phyloP scores from a whole-genome alignment of 2,329 filamentous ascomycete species.

The Fusarium sp. region DNA sequence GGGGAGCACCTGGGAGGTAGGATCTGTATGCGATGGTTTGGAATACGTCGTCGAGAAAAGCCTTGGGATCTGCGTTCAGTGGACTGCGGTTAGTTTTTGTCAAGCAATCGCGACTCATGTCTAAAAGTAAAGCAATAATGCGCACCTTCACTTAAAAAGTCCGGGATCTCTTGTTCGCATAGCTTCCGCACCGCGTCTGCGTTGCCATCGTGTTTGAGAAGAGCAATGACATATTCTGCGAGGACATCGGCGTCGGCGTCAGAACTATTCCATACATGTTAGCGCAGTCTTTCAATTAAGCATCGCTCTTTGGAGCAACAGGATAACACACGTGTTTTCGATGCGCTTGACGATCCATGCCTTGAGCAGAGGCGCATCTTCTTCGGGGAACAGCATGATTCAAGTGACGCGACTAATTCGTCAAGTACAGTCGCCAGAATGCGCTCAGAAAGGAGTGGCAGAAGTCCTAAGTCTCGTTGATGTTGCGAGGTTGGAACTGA shows the following conservation, averaged over 20 bases:
- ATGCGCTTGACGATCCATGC: constrained; percentile 82
- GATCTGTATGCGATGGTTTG: constrained; percentile 71
- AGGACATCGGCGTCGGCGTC: constrained; percentile 86
- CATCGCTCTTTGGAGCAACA: constrained; percentile 19
- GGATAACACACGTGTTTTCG: constrained; percentile 74
- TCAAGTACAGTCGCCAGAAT: background rate
- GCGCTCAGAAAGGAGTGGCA: constrained; percentile 1
- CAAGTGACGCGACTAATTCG: constrained; percentile 15
- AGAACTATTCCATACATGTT: constrained; percentile 63
- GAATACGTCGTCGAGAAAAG: constrained; percentile 80
- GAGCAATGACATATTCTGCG: constrained; percentile 85
- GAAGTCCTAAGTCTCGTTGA: background rate
- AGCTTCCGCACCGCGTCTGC: constrained; percentile 73
- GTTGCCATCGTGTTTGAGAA: constrained; percentile 77
- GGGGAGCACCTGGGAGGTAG: constrained; percentile 68
- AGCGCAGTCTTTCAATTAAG: constrained; percentile 12
- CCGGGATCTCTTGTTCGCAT: constrained; percentile 78
- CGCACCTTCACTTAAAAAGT: constrained; percentile 77
- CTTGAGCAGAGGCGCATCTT: constrained; percentile 74
- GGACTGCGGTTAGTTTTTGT: constrained; percentile 20
- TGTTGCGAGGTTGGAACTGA: constrained; percentile 33
- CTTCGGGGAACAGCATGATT: constrained; percentile 72
- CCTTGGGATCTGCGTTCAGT: constrained; percentile 50
- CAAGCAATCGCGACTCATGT: background rate
- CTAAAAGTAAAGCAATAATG: background rate